Evolutionary conservation across 2,329 filamentous ascomycete genomes (phyloP).

Genomic region (Fusarium oxysporum): DNA sequence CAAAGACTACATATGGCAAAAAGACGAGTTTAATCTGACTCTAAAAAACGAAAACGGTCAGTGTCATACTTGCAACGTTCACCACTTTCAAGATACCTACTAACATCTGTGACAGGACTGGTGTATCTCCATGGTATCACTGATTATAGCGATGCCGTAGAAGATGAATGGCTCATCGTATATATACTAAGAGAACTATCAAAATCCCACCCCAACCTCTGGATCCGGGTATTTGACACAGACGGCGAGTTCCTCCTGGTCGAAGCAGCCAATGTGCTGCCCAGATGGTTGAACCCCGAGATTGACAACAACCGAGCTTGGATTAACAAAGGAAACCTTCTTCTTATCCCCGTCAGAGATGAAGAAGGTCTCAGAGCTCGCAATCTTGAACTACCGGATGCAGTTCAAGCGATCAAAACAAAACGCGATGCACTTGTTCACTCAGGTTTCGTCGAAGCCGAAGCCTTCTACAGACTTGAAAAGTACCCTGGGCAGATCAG

Average conservation of each 20-base stretch:
- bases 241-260: slow-evolving; percentile 97
- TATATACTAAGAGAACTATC: slow-evolving; percentile 87
- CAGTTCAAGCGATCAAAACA: slow-evolving; percentile 69
- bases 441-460: slow-evolving; percentile 80
- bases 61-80: background rate
- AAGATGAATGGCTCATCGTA: slow-evolving; percentile 97
- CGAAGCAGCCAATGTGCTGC: slow-evolving; percentile 89
- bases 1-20: slow-evolving; percentile 95
- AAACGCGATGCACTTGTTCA: slow-evolving; percentile 72
- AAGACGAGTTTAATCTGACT: slow-evolving; percentile 81
- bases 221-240: slow-evolving; percentile 85
- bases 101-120: slow-evolving; percentile 53
- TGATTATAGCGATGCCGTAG: slow-evolving; percentile 92
- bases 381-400: slow-evolving; percentile 71
- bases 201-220: slow-evolving; percentile 76
- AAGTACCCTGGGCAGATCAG: slow-evolving; percentile 84
- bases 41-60: slow-evolving; percentile 69
- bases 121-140: slow-evolving; percentile 80
- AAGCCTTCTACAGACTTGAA: slow-evolving; percentile 88
- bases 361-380: slow-evolving; percentile 47
- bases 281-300: slow-evolving; percentile 91
- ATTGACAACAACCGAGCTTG: slow-evolving; percentile 89
- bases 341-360: slow-evolving; percentile 73
- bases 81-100: slow-evolving; percentile 2
- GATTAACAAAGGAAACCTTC: slow-evolving; percentile 82